Conservation (phyloP, 257 asterid species). For the Solanum piurae region DNA sequence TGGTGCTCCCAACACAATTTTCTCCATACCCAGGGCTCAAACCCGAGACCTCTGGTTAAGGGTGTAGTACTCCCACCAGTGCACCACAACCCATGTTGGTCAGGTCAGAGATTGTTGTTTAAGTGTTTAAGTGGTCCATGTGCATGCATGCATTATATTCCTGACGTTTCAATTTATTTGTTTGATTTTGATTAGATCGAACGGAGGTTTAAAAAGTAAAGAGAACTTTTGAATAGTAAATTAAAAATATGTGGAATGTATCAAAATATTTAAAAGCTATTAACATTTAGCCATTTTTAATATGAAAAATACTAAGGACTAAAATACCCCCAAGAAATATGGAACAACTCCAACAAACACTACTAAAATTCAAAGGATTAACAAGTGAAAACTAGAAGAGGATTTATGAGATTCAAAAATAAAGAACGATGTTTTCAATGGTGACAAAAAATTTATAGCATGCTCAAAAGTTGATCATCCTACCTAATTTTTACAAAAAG, state of each 20-base stretch:
- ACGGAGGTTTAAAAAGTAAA: accelerated
- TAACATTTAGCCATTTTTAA: not conserved
- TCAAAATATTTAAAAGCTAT: not conserved
- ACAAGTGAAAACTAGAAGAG: not conserved
- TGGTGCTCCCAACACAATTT: accelerated
- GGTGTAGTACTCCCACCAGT: too few species aligned
- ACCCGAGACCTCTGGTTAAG: too few species aligned
- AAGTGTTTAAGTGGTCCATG: not conserved
- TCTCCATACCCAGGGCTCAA: too few species aligned
- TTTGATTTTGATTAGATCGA: not conserved
- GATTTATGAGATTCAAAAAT: not conserved
- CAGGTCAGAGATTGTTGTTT: not conserved
- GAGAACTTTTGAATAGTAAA: not conserved
- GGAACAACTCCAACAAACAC: not conserved
- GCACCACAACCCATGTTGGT: too few species aligned
- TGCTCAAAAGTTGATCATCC: not conserved
- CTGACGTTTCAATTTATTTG: not conserved
- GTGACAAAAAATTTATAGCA: not conserved
- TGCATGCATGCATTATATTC: not conserved
- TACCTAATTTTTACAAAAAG: not conserved
- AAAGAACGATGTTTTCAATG: not conserved
- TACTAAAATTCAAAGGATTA: not conserved
- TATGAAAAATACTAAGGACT: not conserved
- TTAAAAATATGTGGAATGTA: accelerated
- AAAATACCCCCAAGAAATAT: not conserved